Evolutionary conservation across 1,284 basidiomycete species (phyloP).

Genomic region (Schizophyllum amplum): DNA sequence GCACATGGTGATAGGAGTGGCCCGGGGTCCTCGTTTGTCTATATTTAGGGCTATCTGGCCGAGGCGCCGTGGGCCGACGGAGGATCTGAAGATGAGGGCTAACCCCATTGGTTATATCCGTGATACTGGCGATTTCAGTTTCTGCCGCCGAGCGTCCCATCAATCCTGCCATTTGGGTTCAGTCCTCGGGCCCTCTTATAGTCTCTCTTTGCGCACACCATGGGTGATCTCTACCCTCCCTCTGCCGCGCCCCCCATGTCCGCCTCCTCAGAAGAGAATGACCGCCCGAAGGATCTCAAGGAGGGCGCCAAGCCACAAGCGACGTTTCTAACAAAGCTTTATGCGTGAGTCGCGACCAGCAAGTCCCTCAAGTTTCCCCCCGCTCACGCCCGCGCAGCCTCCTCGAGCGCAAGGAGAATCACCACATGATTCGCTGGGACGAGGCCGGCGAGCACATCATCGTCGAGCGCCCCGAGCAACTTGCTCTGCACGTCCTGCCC

Average conservation of each 20-base stretch:
- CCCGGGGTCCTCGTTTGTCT: background rate
- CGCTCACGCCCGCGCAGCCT: conserved; percentile 39
- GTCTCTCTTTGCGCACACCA: conserved; percentile 23
- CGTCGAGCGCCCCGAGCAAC: conserved; percentile 83
- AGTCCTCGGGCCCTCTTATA: conserved; percentile 2
- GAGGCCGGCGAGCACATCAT: conserved; percentile 85
- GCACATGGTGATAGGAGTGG: background rate
- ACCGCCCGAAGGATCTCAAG: conserved; percentile 34
- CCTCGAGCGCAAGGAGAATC: conserved; percentile 77
- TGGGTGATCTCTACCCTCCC: conserved; percentile 68
- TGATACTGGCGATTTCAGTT: background rate
- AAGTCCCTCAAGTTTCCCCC: conserved; percentile 15
- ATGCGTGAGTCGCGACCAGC: conserved; percentile 45
- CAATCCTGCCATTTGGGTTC: background rate
- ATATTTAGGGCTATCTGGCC: background rate
- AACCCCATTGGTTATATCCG: background rate
- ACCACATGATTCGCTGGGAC: conserved; percentile 91
- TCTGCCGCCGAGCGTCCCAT: background rate
- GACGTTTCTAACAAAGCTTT: conserved; percentile 88
- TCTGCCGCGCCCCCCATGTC: conserved; percentile 40
- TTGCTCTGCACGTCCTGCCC: conserved; percentile 83
- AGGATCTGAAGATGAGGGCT: background rate
- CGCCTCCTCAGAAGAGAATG: conserved; percentile 35
- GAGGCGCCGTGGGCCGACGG: background rate
- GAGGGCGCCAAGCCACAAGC: conserved; percentile 72